Evolutionary conservation across 2,329 filamentous ascomycete species (phyloP).

Genomic region (Aspergillus brunneoviolaceus): DNA sequence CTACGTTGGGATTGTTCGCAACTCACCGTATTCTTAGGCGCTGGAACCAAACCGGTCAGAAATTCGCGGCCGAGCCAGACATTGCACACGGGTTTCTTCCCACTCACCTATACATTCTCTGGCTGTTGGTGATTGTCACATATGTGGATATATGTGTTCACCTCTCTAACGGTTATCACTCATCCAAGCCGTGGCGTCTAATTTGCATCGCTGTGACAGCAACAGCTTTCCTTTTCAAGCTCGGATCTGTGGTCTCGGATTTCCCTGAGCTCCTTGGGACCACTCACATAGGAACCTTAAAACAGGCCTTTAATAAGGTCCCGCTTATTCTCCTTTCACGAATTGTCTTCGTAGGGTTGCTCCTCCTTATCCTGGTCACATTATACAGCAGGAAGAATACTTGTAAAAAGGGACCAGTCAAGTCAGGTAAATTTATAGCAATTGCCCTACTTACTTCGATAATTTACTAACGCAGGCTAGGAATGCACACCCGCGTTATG

Average conservation of each 20-base stretch:
- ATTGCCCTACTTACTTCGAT: background rate
- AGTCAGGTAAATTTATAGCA: conserved; percentile 17
- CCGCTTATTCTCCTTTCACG: conserved; percentile 53
- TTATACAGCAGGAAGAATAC: conserved; percentile 17
- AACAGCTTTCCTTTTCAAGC: conserved; percentile 77
- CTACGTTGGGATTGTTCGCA: conserved; percentile 54
- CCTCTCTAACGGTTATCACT: conserved; percentile 36
- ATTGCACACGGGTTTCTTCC: conserved; percentile 72
- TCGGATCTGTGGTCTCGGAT: conserved; percentile 83
- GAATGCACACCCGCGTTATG: conserved; percentile 23
- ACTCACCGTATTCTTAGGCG: conserved; percentile 67
- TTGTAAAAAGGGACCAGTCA: background rate
- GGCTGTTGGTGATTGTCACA: conserved; percentile 67
- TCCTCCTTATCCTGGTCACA: conserved; percentile 31
- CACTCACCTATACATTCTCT: conserved; percentile 66
- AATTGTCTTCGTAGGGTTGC: conserved; percentile 50
- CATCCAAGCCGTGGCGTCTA: conserved; percentile 24
- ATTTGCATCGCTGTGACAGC: conserved; percentile 47
- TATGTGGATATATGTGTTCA: conserved; percentile 62
- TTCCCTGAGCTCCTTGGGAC: conserved; percentile 72
- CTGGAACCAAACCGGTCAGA: conserved; percentile 98
- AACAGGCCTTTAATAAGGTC: conserved; percentile 38
- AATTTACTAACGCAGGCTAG: conserved; percentile 15
- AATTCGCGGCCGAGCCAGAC: conserved; percentile 87
- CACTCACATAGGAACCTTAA: conserved; percentile 34